These are phyloP conservation scores for Platismatia glauca DNA, from an alignment of 495 filamentous ascomycete genomes.

Conservation along the genomic window DNA sequence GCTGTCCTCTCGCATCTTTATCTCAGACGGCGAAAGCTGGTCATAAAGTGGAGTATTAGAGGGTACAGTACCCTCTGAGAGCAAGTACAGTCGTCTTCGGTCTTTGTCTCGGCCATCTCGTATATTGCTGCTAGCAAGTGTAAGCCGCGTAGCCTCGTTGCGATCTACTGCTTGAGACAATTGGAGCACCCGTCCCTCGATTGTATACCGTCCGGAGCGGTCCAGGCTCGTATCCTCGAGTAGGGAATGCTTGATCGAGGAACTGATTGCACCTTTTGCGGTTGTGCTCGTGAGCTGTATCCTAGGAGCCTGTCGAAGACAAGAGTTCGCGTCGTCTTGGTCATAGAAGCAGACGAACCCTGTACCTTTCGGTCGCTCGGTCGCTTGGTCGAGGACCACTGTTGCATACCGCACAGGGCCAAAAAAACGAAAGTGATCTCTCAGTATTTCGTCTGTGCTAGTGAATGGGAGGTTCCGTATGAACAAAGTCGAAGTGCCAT, in stretches of 20 bases:
- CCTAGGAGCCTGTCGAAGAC: constrained; percentile 63
- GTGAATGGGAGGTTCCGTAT: constrained; percentile 91
- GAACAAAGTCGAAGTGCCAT: constrained; percentile 71
- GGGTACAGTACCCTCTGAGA: constrained; percentile 76
- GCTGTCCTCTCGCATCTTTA: constrained; percentile 80
- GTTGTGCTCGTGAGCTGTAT: constrained; percentile 32
- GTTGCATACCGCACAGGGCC: constrained; percentile 79
- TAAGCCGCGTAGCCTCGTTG: constrained; percentile 63
- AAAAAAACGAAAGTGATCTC: constrained; percentile 76
- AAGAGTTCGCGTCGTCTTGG: constrained; percentile 57
- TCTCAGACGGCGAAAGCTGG: constrained; percentile 66
- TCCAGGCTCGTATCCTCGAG: constrained; percentile 75
- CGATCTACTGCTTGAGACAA: constrained; percentile 76
- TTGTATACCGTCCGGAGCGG: constrained; percentile 69
- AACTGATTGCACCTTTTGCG: constrained; percentile 26
- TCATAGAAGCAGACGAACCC: constrained; percentile 93
- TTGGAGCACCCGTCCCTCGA: constrained; percentile 81
- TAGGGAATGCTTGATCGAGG: constrained; percentile 58
- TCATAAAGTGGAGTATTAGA: constrained; percentile 62
- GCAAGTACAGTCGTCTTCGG: constrained; percentile 83
- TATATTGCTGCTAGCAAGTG: constrained; percentile 53
- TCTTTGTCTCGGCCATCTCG: constrained; percentile 70
- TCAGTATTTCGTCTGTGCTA: constrained; percentile 65
- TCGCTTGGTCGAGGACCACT: constrained; percentile 75
- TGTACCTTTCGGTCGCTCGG: constrained; percentile 78